phyloP scores from a whole-genome alignment of 768 basidiomycete species.

The Hericium coralloides region DNA sequence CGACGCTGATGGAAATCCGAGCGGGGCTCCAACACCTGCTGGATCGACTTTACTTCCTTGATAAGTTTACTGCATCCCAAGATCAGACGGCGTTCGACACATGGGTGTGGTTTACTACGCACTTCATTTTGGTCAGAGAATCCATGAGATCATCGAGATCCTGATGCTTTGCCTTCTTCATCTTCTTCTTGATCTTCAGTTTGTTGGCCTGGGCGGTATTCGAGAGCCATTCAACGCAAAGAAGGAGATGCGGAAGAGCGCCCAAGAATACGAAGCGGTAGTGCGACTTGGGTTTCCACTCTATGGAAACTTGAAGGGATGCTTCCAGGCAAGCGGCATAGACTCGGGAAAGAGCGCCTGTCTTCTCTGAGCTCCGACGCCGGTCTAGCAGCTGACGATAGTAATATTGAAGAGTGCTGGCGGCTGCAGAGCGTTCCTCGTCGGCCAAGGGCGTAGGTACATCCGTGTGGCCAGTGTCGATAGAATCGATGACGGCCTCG shows the following conservation, averaged over 20 bases:
- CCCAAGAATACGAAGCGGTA: constrained; percentile 12
- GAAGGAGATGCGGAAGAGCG: constrained; percentile 10
- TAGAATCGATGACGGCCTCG: constrained; percentile 1
- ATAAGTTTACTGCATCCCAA: neutral
- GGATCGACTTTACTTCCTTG: neutral
- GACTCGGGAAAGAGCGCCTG: too few species aligned
- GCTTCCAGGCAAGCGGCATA: too few species aligned
- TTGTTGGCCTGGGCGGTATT: constrained; percentile 3
- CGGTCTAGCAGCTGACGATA: too few species aligned
- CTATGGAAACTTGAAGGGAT: too few species aligned
- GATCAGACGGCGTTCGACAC: neutral
- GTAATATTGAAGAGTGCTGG: too few species aligned
- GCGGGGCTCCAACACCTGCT: neutral
- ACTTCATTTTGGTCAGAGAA: neutral
- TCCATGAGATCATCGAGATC: constrained; percentile 8
- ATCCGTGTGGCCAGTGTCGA: neutral
- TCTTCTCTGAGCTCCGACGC: too few species aligned
- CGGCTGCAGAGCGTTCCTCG: constrained; percentile 1
- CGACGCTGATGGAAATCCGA: neutral
- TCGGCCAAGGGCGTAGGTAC: neutral
- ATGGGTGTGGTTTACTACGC: neutral
- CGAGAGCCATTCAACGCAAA: constrained; percentile 3
- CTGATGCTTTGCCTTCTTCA: constrained; percentile 1
- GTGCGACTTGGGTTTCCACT: neutral
- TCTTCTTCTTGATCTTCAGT: constrained; percentile 2